A percentile compares a stretch with the other conserved stretches of the same genome.
Evolutionary conservation across 2,329 filamentous ascomycete species (phyloP).

Genomic region (Juglanconis sp.): DNA sequence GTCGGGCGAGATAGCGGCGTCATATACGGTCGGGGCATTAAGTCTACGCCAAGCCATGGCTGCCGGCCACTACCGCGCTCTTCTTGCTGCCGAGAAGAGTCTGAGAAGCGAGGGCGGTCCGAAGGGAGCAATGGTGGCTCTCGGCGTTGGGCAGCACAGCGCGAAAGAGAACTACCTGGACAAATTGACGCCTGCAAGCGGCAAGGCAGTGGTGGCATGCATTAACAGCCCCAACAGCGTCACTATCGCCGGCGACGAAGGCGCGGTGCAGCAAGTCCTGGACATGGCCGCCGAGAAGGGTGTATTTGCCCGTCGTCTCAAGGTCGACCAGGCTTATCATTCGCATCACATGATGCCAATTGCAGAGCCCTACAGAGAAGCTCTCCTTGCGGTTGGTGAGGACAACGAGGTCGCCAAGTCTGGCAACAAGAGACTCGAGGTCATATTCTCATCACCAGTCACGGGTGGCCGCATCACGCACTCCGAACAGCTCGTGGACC

Average conservation of each 20-base stretch:
- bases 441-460: background rate
- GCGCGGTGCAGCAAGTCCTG: slow-evolving; percentile 24
- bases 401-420: background rate
- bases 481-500: background rate
- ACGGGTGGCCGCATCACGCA: background rate
- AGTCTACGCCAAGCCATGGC: slow-evolving; percentile 15
- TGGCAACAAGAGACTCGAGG: too few relatives aligned
- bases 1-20: slow-evolving; percentile 24
- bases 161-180: too few relatives aligned
- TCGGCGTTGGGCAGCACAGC: too few relatives aligned
- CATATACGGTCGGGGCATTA: slow-evolving; percentile 20
- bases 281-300: slow-evolving; percentile 21
- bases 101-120: too few relatives aligned
- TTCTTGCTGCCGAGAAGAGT: too few relatives aligned
- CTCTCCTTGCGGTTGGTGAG: background rate
- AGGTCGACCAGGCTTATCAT: slow-evolving; percentile 28
- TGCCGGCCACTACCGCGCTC: too few relatives aligned
- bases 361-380: slow-evolving; percentile 21
- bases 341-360: slow-evolving; percentile 27
- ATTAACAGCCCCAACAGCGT: slow-evolving; percentile 26
- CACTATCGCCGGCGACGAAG: slow-evolving; percentile 32
- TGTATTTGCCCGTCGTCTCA: slow-evolving; percentile 26
- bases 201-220: slow-evolving; percentile 11
- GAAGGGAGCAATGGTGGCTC: too few relatives aligned
- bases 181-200: too few relatives aligned